Percentiles rank a stretch among this genome's conserved stretches.
Evolutionary conservation across 2,329 filamentous ascomycete genomes (phyloP).

Genomic region (Setomelanomma holmii): DNA sequence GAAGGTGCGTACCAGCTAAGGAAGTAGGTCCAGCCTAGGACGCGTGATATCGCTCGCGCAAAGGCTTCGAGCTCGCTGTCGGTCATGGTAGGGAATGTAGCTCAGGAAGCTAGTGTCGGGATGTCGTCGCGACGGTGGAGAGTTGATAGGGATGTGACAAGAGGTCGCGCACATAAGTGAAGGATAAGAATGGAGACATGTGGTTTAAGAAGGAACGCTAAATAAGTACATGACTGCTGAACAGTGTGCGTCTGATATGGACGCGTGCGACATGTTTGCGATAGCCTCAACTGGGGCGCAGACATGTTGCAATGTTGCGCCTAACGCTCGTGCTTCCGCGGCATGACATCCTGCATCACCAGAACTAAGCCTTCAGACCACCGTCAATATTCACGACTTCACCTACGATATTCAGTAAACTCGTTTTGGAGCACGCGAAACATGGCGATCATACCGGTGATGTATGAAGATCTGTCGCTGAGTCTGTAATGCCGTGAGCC

Average conservation of each 20-base stretch:
- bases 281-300: constrained; percentile 3
- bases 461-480: constrained; percentile 1
- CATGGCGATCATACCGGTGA: too few species aligned
- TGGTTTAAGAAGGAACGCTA: constrained; percentile 16
- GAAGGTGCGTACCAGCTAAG: constrained; percentile 37
- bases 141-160: background rate
- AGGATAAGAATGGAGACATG: background rate
- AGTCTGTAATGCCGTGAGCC: background rate
- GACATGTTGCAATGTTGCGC: background rate
- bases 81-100: constrained; percentile 15
- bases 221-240: background rate
- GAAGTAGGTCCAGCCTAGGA: constrained; percentile 49
- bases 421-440: background rate
- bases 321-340: constrained; percentile 4
- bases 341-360: background rate
- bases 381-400: background rate
- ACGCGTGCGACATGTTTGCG: constrained; percentile 18
- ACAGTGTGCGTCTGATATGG: constrained; percentile 21
- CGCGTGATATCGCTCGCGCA: constrained; percentile 41
- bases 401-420: background rate
- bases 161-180: background rate
- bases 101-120: constrained; percentile 12
- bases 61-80: constrained; percentile 36
- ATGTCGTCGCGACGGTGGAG: background rate
- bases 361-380: background rate